phyloP scores from a whole-genome alignment of 306 rosid genomes.

The Lathyrus tuberosus region DNA sequence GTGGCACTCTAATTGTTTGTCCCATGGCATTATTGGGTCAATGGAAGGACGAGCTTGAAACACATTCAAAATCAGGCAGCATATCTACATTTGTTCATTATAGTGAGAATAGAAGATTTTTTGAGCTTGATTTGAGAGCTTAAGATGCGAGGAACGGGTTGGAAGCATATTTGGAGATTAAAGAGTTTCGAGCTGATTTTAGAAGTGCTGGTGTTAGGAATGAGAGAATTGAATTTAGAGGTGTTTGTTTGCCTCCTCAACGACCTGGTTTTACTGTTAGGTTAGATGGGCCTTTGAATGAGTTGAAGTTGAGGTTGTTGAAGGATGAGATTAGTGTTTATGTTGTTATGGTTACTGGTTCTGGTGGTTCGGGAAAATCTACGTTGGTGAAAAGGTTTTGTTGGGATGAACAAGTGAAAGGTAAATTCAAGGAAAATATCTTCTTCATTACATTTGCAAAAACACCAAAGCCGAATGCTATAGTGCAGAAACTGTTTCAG shows the following conservation, averaged over 20 bases:
- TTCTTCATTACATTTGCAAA: too few species aligned
- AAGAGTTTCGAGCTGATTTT: neutral
- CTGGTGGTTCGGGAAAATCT: conserved; percentile 62
- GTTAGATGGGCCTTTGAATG: conserved; percentile 49
- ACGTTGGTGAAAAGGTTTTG: conserved; percentile 55
- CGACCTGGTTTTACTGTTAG: conserved; percentile 49
- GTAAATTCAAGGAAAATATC: too few species aligned
- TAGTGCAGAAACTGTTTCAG: too few species aligned
- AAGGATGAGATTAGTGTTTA: too few species aligned
- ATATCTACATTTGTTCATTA: too few species aligned
- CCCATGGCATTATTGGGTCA: too few species aligned
- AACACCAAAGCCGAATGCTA: too few species aligned
- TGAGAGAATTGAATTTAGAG: conserved; percentile 24
- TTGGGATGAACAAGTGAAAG: too few species aligned
- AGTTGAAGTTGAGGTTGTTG: conserved; percentile 54
- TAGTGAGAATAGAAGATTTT: conserved; percentile 10
- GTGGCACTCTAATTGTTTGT: too few species aligned
- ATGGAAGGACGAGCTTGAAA: too few species aligned
- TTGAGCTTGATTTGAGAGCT: conserved; percentile 28
- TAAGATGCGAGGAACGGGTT: conserved; percentile 32
- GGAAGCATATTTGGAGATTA: conserved; percentile 1
- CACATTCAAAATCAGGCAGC: too few species aligned
- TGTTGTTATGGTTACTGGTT: too few species aligned
- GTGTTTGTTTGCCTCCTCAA: conserved; percentile 45
- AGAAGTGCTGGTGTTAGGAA: neutral